Evolutionary conservation across 805 yeast genomes (phyloP), one percentile per base, ranked within the genome.

Genomic region (Tanozyma kutaoensis): DNA sequence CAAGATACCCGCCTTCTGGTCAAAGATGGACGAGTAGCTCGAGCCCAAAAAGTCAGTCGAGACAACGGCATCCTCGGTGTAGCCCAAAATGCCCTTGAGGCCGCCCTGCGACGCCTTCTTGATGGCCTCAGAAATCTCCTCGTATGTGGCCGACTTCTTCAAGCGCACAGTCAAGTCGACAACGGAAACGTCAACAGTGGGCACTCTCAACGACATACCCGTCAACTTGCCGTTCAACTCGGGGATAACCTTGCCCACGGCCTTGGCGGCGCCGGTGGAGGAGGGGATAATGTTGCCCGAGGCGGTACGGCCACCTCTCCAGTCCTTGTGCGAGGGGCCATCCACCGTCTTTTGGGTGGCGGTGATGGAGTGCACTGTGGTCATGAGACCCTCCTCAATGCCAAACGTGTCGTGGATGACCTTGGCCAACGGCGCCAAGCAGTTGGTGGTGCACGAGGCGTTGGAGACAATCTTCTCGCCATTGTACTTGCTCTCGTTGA

Each of bases 271-370:
- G 75, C 95, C 95, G 39, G 95, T 84, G 38, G 94, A 79, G 22
- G 93, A 81, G 52, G 95, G 95, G 45, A 84, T 84, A 59, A 84
- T 80, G 78, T 84, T 84, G 55, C 86, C 93, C 37, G 88, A 77
- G 55, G 94, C 94, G 46, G 94, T 78, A 69, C 95, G 79, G 60
- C 95, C 95, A 58, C 95, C 94, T 75, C 95, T 78, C 95, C 95
- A 84, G 72, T 84, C 95, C 73, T 84, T 84, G 73, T 76, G 84
- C 57, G 94, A 81, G 48, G 95, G 93, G 65, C 95, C 95, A 59
- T 84, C 95, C 41, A 84, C 95, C 37, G 93, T 78, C 76, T 84
- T 84, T 66, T 84, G 95, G 49, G 95, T 79, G 46, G 95, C 95
- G 43, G 95, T 84, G 65, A 81, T 78, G 54, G 95, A 80, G 74